phyloP scores from a whole-genome alignment of 768 basidiomycete genomes.

The Leccinum variicolor region DNA sequence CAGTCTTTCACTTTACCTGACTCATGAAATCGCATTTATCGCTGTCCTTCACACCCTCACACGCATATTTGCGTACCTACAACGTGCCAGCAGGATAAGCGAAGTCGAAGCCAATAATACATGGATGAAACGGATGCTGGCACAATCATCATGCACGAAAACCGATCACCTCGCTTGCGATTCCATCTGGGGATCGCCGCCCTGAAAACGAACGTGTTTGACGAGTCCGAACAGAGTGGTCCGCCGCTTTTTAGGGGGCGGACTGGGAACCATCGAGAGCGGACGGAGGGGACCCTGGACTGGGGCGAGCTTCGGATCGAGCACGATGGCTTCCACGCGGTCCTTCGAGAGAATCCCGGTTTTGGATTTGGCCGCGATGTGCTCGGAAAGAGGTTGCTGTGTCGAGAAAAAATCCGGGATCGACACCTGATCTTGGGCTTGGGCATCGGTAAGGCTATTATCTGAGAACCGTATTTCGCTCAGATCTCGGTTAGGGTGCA shows the following conservation, averaged over 20 bases:
- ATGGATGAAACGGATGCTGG: not conserved
- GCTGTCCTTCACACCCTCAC: too few relatives aligned
- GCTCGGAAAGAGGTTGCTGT: constrained; percentile 8
- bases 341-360: constrained; percentile 22
- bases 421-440: not conserved
- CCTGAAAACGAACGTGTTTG: constrained; percentile 1
- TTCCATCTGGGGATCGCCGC: not conserved
- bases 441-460: not conserved
- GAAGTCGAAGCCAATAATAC: not conserved
- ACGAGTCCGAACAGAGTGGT: constrained; percentile 20
- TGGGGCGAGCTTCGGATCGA: constrained; percentile 32
- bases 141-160: not conserved
- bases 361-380: constrained; percentile 14
- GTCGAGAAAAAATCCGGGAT: not conserved
- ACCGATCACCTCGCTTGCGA: constrained; percentile 4
- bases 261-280: constrained; percentile 21
- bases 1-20: too few relatives aligned
- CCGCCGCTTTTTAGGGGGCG: constrained; percentile 12
- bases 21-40: too few relatives aligned
- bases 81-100: not conserved
- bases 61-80: too few relatives aligned
- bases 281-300: constrained; percentile 32
- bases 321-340: constrained; percentile 22
- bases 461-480: not conserved
- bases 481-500: constrained; percentile 1